Percentiles rank a stretch among this genome's conserved stretches.
Conservation (phyloP, 352 stramenopile species). For the Pythium pectinolyticum region DNA sequence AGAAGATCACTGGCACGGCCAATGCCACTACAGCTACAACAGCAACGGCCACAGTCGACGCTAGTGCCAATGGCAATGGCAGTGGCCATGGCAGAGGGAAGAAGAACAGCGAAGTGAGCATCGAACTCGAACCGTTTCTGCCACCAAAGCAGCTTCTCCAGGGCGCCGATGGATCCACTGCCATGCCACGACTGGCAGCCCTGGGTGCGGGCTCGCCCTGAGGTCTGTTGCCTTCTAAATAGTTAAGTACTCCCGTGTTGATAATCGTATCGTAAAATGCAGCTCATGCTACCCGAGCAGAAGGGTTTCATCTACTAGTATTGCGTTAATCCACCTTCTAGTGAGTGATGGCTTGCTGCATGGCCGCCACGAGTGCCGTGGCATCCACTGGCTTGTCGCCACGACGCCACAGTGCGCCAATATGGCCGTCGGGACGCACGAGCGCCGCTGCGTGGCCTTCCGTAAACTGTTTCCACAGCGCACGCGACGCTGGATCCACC, state of each 20-base stretch:
- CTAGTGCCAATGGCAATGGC: slow-evolving; percentile 9
- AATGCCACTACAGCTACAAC: too few species aligned
- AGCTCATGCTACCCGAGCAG: too few species aligned
- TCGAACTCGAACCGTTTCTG: slow-evolving; percentile 51
- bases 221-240: background rate
- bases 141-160: background rate
- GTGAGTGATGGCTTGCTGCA: slow-evolving; percentile 2
- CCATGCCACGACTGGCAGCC: background rate
- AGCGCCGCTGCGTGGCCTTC: slow-evolving; percentile 40
- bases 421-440: slow-evolving; percentile 78
- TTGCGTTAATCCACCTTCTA: too few species aligned
- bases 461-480: slow-evolving; percentile 48
- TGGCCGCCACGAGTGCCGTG: background rate
- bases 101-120: slow-evolving; percentile 35
- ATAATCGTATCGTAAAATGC: slow-evolving; percentile 3
- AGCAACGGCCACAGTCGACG: background rate
- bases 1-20: background rate
- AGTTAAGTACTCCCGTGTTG: too few species aligned
- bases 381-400: background rate
- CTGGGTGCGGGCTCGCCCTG: background rate
- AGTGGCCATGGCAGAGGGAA: slow-evolving; percentile 46
- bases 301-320: too few species aligned
- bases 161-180: background rate
- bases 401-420: slow-evolving; percentile 58
- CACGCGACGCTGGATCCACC: slow-evolving; percentile 11